A percentile compares a stretch with the other conserved stretches of the same genome.
These are phyloP conservation scores for Hymenoscyphus infarciens DNA, from an alignment of 2,329 filamentous ascomycete species.

Conservation along the genomic window DNA sequence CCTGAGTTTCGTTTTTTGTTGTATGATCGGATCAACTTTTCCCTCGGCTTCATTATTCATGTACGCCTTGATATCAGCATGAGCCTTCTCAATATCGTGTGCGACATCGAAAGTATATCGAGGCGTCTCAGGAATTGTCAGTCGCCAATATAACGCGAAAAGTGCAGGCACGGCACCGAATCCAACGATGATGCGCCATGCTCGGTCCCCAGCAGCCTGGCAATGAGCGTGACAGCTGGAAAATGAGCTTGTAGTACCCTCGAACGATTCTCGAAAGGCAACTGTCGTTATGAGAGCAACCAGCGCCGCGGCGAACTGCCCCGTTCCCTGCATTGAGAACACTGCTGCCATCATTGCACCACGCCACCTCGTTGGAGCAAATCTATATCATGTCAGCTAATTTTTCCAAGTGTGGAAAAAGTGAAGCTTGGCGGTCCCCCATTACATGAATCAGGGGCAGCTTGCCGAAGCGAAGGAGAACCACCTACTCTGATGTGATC, in stretches of 20 bases:
- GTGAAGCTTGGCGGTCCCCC: not conserved
- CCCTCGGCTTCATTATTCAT: slow-evolving; percentile 47
- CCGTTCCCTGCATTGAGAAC: slow-evolving; percentile 81
- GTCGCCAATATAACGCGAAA: slow-evolving; percentile 78
- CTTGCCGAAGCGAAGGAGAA: not conserved
- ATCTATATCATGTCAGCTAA: slow-evolving; percentile 41
- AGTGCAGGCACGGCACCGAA: slow-evolving; percentile 75
- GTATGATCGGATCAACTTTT: slow-evolving; percentile 46
- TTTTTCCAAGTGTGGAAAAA: not conserved
- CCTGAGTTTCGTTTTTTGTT: slow-evolving; percentile 51
- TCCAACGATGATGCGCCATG: slow-evolving; percentile 79
- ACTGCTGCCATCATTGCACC: slow-evolving; percentile 81
- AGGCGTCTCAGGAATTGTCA: slow-evolving; percentile 82
- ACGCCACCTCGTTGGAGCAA: slow-evolving; percentile 76
- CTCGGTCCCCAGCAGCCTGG: slow-evolving; percentile 68
- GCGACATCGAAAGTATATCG: slow-evolving; percentile 79
- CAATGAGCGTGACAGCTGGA: slow-evolving; percentile 59
- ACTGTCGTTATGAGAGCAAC: slow-evolving; percentile 66
- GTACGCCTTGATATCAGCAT: slow-evolving; percentile 65
- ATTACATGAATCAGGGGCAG: not conserved
- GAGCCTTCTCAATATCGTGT: slow-evolving; percentile 70
- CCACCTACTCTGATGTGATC: slow-evolving; percentile 60
- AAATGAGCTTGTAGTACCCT: slow-evolving; percentile 41
- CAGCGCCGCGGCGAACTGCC: slow-evolving; percentile 70
- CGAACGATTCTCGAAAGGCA: slow-evolving; percentile 55